phyloP scores from a whole-genome alignment of 306 rosid genomes.

The Senna tora region DNA sequence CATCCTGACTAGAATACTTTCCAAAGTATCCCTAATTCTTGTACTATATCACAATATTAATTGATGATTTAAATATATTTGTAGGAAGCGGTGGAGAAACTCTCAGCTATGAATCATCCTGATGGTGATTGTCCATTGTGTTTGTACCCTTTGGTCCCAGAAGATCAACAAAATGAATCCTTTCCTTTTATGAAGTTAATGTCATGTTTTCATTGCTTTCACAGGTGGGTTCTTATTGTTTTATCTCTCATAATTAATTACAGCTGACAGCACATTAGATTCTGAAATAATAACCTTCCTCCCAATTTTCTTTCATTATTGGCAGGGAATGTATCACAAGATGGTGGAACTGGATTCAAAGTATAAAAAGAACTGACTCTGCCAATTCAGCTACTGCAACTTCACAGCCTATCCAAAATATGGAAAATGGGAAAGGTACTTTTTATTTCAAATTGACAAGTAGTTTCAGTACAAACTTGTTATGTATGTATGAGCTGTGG shows the following conservation, averaged over 20 bases:
- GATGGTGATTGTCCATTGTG: slow-evolving; percentile 91
- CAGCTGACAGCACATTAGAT: not conserved
- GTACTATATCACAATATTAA: not conserved
- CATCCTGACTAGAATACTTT: no score
- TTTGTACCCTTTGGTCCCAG: slow-evolving; percentile 66
- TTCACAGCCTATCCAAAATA: slow-evolving; percentile 26
- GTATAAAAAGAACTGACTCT: slow-evolving; percentile 42
- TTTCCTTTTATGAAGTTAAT: slow-evolving; percentile 82
- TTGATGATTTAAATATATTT: slow-evolving; percentile 37
- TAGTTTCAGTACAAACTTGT: slow-evolving; percentile 29
- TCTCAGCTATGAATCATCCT: slow-evolving; percentile 85
- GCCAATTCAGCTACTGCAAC: slow-evolving; percentile 42
- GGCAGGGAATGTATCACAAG: slow-evolving; percentile 80
- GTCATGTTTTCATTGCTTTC: slow-evolving; percentile 95
- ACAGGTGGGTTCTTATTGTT: slow-evolving; percentile 49
- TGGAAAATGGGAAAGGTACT: slow-evolving; percentile 41
- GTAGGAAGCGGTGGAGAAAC: slow-evolving; percentile 85
- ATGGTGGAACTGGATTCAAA: slow-evolving; percentile 86
- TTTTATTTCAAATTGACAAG: not conserved
- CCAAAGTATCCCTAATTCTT: not conserved
- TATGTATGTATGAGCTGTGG: not conserved
- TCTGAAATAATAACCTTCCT: slow-evolving; percentile 14
- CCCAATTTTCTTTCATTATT: slow-evolving; percentile 28
- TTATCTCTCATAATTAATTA: not conserved
- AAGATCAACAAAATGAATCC: slow-evolving; percentile 48